A percentile compares a stretch with the other conserved stretches of the same genome.
These are phyloP conservation scores for Phytopythium delawarense DNA, from an alignment of 352 stramenopile genomes.

Conservation along the genomic window DNA sequence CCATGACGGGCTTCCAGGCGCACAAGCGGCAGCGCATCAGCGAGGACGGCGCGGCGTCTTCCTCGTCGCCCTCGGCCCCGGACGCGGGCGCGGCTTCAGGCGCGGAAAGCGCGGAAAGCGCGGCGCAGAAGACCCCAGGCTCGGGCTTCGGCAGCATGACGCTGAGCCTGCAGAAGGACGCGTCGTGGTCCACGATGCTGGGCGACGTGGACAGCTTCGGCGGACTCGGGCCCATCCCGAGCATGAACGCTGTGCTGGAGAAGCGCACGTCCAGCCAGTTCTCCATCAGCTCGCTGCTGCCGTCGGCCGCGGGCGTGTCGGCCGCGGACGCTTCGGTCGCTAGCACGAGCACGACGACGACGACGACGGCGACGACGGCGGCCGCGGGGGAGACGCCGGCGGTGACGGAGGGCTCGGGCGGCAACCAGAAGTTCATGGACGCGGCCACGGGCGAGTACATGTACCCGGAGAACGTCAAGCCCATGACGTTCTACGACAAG, in stretches of 20 bases:
- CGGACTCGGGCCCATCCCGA: conserved; percentile 57
- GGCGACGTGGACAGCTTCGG: conserved; percentile 66
- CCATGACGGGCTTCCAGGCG: conserved; percentile 24
- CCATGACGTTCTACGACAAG: conserved; percentile 84
- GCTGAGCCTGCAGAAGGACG: conserved; percentile 66
- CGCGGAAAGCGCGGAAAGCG: background rate
- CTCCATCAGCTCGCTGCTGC: conserved; percentile 69
- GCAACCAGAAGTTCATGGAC: conserved; percentile 71
- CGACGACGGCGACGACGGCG: conserved; percentile 2
- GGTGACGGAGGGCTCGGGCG: conserved; percentile 49
- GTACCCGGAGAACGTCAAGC: conserved; percentile 81
- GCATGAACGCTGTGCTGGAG: conserved; percentile 65
- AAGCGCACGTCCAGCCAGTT: conserved; percentile 74
- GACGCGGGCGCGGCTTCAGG: conserved; percentile 3
- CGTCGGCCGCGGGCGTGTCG: conserved; percentile 20
- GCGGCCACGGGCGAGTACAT: conserved; percentile 72
- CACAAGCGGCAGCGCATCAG: conserved; percentile 56
- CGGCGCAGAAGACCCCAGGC: conserved; percentile 17
- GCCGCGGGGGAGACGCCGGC: conserved; percentile 16
- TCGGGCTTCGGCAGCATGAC: conserved; percentile 35
- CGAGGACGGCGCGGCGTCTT: conserved; percentile 16
- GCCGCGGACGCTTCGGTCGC: background rate
- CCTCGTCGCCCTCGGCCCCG: conserved; percentile 11
- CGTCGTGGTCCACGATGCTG: conserved; percentile 64
- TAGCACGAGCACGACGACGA: background rate